Evolutionary conservation across 177 flowering plant genomes (phyloP), one percentile per base, ranked within the genome.

Genomic region (Vitis hybrid): DNA sequence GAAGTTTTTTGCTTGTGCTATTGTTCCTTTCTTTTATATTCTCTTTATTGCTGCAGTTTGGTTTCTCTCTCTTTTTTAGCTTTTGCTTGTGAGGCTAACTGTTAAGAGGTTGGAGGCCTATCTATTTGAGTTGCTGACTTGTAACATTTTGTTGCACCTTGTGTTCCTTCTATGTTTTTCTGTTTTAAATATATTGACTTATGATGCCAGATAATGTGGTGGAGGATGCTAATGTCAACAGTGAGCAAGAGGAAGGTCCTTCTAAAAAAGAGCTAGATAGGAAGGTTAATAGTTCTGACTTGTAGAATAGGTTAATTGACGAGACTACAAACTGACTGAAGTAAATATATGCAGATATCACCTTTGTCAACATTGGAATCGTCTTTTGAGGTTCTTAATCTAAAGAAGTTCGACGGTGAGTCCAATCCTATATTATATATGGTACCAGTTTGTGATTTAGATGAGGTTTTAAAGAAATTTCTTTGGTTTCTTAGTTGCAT

Each of bases 331-430:
- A 62, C 74, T 76, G 51, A 80, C 66, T n/a, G 50, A 23, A 65
- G 51, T 65, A 30, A 17, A 56, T 72, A 15, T 70, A n/a, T 84
- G 89, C 95, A 96, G 99, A 45, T 92, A 65, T 91, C 93, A 48
- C 98, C 92, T 70, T 73, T 88, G 56, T 85, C 99, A 70, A 96
- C 98, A 34, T 74, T 96, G 75, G 98, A 96, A 66, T 80, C 98
- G 62, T 90, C 97, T 56, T 90, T 93, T 80, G 99, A 94, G 74
- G 82, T 92, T 60, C 86, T 96, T 55, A 96, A 96, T 78, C 88
- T 88, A n/a, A 96, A 96, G 85, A 96, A 91, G 74, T 89, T 96
- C 77, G 99, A 96, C 72, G 98, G 98, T 95, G 80, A 82, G 30
- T 11, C 49, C 21, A 45, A 63, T 51, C 51, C 54, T 60, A 63